Evolutionary conservation across 2,329 filamentous ascomycete genomes (phyloP), one percentile per base, ranked within the genome.

Genomic region (Aspergillus pseudoglaucus): DNA sequence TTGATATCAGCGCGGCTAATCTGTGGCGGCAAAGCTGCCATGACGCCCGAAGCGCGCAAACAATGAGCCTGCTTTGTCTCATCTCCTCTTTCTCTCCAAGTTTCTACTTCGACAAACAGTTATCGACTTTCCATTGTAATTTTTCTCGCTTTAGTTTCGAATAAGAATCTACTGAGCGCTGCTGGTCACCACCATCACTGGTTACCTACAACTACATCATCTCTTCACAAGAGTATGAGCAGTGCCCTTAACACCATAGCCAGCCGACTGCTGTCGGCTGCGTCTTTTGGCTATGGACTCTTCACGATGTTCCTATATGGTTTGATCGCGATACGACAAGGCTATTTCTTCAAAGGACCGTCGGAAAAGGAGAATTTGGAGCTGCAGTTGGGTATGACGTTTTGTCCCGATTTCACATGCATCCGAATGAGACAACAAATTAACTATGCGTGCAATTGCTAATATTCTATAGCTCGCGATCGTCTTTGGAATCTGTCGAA

Each of bases 401-500:
- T 33, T 3, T 5, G 9, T 18, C 10, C 10, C 17, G 15, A 8
- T 39, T 14, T 12, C 17, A 39, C 15, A 39, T n/a, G n/a, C n/a
- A n/a, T n/a, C n/a, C n/a, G n/a, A n/a, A n/a, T n/a, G n/a, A n/a
- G n/a, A n/a, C n/a, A n/a, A n/a, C n/a, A n/a, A n/a, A n/a, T n/a
- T n/a, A n/a, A n/a, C n/a, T n/a, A n/a, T n/a, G n/a, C n/a, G n/a
- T n/a, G n/a, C 18, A 12, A 15, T 12, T 10, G 17, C 17, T 12
- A 39, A 39, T 35, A 20, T 20, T 20, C 18, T 22, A 30, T 49
- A 81, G 79, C 75, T 46, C 74, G 74, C 53, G 65, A 77, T 51
- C 67, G 69, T 35, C 69, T 80, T 54, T 82, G 79, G 79, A 73
- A 76, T 51, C 66, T 81, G 7, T 72, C 72, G 10, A 70, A 71